Base-by-base conservation (phyloP, 768 basidiomycete species). In the Phaeotremella fagi region DNA sequence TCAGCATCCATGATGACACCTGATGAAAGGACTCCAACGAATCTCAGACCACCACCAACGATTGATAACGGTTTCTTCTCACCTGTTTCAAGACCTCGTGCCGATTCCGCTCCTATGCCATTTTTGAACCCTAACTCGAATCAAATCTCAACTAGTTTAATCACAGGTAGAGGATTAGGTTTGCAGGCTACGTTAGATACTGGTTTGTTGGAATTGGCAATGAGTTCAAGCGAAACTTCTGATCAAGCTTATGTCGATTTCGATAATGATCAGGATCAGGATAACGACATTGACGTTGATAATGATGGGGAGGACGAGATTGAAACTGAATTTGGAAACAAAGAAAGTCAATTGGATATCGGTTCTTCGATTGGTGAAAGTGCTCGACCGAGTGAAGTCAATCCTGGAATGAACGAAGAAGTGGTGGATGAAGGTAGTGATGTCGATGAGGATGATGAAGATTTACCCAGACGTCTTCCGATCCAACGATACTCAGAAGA, bases 61-160 rank as follows among this genome's bases (percentile, higher is more conserved):
- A 59, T 60, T 44, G 59, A 66, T 27, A 52, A 63, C 36, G 66
- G 58, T 0, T 60, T 66, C 44, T 64, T 66, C 38, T 65, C 60
- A 20, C 65, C 63, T 16, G 53, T 63, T 3, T 41, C 57, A 44
- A 28, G 72, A 51, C 72, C 70, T 18, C 31, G 72, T 23, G 59
- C 72, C 5, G 72, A 71, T 48, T 73, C 72, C 16, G 72, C 72
- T 9, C 72, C 71, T 2, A 64, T 58, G 24, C 61, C 64, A 0
- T 25, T 20, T 1, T 31, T 54, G 4, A 16, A 18, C 28, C 5
- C 26, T 9, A 45, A 20, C 15, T 45, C 45, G 26, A 57, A 37
- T 1, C n/a, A 42, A 42, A 44, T 47, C 16, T 45, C 48, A n/a
- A 33, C 48, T 3, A 59, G 63, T 35, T 48, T 64, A 57, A 35